Percentiles rank a stretch among this genome's conserved stretches.
These are phyloP conservation scores for Apiospora hydei DNA, from an alignment of 2,329 filamentous ascomycete genomes.

Conservation along the genomic window DNA sequence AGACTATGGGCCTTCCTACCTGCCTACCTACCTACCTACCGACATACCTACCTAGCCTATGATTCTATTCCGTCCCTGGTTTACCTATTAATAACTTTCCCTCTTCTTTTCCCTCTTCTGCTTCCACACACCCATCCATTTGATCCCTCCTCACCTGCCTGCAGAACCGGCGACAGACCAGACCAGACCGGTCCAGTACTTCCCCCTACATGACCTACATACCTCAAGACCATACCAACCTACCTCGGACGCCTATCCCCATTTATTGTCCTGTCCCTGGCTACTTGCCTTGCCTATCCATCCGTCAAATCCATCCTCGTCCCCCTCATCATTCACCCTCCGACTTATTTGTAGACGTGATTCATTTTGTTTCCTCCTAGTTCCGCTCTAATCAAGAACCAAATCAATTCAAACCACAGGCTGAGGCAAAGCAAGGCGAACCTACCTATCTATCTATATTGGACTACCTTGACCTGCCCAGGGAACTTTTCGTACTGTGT, in stretches of 20 bases:
- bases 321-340: slow-evolving; percentile 4
- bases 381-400: slow-evolving; percentile 10
- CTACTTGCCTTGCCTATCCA: background rate
- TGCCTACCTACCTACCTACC: too few species aligned
- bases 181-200: background rate
- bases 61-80: slow-evolving; percentile 1
- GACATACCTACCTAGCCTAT: background rate
- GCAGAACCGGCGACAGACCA: slow-evolving; percentile 10
- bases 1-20: background rate
- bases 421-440: slow-evolving; percentile 6
- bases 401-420: background rate
- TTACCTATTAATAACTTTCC: background rate
- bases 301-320: background rate
- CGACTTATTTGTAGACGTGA: slow-evolving; percentile 12
- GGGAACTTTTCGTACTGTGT: slow-evolving; percentile 5
- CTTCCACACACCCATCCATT: background rate
- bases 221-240: background rate
- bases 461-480: slow-evolving; percentile 1
- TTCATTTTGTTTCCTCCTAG: slow-evolving; percentile 15
- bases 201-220: background rate
- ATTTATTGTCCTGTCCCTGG: slow-evolving; percentile 15
- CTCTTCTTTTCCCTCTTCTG: background rate
- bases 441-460: background rate
- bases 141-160: background rate
- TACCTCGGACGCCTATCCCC: slow-evolving; percentile 16